Evolutionary conservation across 768 basidiomycete species (phyloP).

Genomic region (Mycena capillaripes): DNA sequence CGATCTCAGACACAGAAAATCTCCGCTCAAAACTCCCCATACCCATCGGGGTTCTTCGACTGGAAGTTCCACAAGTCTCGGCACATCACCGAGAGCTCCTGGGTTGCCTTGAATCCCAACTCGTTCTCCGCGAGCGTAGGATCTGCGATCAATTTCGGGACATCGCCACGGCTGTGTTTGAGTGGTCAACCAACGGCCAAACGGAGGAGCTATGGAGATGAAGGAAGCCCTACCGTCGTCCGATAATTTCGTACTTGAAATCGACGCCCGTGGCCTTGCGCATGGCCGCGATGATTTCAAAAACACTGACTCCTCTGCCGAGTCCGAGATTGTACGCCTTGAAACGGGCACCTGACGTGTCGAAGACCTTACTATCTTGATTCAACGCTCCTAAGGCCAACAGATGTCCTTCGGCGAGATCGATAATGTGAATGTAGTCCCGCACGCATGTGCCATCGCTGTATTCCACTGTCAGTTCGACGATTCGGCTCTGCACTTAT

Average conservation of each 20-base stretch:
- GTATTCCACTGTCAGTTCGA: conserved; percentile 5
- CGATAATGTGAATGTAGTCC: conserved; percentile 94
- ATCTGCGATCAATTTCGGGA: conserved; percentile 96
- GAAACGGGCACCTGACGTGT: conserved; percentile 75
- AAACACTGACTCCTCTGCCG: conserved; percentile 91
- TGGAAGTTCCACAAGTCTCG: conserved; percentile 99
- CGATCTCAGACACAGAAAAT: too few species aligned
- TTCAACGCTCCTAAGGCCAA: conserved; percentile 89
- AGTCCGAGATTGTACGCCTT: conserved; percentile 98
- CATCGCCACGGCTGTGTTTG: conserved; percentile 83
- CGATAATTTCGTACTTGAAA: conserved; percentile 91
- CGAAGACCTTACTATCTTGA: conserved; percentile 72
- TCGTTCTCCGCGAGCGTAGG: conserved; percentile 92
- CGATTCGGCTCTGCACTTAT: neutral
- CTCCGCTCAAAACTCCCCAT: conserved; percentile 53
- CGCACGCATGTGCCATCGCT: conserved; percentile 99
- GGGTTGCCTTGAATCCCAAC: conserved; percentile 89
- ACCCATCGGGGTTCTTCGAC: conserved; percentile 90
- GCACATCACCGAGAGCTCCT: conserved; percentile 93
- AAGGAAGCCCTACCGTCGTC: conserved; percentile 83
- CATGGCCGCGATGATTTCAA: conserved; percentile 97
- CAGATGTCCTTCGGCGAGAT: conserved; percentile 94
- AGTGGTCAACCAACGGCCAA: conserved; percentile 23
- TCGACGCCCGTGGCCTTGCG: conserved; percentile 88
- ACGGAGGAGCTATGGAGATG: neutral